Base-by-base conservation (phyloP, 805 yeast species). In the Wickerhamomyces queroliae region DNA sequence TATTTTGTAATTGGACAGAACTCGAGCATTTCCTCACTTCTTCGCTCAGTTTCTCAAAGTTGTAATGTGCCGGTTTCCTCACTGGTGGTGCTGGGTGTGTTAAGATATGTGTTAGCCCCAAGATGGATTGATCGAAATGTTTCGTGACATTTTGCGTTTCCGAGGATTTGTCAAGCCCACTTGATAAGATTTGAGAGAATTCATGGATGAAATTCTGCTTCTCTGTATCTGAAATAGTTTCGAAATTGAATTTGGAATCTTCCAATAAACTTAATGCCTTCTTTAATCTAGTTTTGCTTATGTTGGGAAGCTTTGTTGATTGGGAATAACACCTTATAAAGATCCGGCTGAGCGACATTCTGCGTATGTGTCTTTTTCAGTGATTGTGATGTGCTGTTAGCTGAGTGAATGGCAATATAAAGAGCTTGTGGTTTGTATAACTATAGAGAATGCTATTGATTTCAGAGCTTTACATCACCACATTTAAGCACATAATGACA, bases 81-180 rank as follows among this genome's bases (percentile, higher is more conserved):
- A 33, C 41, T 33, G 42, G 16, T 22, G 40, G 33, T 16, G n/a
- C n/a, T n/a, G 44, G 6, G 11, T 23, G 8, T 23, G 25, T 11
- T 25, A 39, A 35, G 3, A 39, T 11, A n/a, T 39, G 39, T 23
- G 37, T 48, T 29, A 49, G 32, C 9, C 52, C 54, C 16, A 40
- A 17, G 26, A 49, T 17, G 15, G 54, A 49, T 33, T 49, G 54
- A 6, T 41, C 33, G 31, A 44, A 46, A 30, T 44, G 50, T 7
- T 19, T 9, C 8, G 15, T 27, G 8, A 35, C 33, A 12, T 35
- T 18, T 24, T 8, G 15, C 3, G 23, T 18, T 18, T 24, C 16
- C 4, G 17, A 10, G 7, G 20, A 15, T 4, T 20, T 12, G n/a
- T 34, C 18, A 9, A 28, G 12, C 11, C 31, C 31, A 28, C 16